These are phyloP conservation scores for Corylus avellana DNA, from an alignment of 306 rosid genomes.

Conservation along the genomic window DNA sequence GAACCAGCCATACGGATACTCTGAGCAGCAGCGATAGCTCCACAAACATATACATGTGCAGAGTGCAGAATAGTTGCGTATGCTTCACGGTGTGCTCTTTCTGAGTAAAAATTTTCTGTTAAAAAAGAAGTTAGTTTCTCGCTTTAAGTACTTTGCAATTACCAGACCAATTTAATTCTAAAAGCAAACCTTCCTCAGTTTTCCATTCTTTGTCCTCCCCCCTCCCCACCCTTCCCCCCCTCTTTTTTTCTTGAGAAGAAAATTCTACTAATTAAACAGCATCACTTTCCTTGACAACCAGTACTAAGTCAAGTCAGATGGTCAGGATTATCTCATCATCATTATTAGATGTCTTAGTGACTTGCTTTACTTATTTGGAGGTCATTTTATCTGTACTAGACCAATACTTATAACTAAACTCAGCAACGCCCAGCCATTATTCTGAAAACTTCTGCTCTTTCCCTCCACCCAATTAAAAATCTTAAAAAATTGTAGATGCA, in stretches of 20 bases:
- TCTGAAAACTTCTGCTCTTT: not conserved
- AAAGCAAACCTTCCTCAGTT: not conserved
- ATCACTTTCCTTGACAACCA: not conserved
- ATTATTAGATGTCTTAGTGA: not conserved
- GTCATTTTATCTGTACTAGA: not conserved
- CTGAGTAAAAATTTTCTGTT: constrained; percentile 67
- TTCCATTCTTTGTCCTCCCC: not conserved
- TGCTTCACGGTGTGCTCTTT: constrained; percentile 68
- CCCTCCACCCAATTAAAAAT: not conserved
- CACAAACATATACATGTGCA: constrained; percentile 80
- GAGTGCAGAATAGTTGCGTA: constrained; percentile 92
- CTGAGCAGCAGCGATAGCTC: constrained; percentile 86
- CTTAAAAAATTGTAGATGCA: too few species aligned
- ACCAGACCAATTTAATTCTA: not conserved
- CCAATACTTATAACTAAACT: not conserved
- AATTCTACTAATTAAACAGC: not conserved
- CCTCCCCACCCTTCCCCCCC: not conserved
- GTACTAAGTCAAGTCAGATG: not conserved
- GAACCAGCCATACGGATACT: constrained; percentile 92
- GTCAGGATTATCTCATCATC: not conserved
- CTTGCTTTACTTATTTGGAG: not conserved
- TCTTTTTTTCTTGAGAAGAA: not conserved
- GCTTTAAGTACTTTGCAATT: constrained; percentile 14
- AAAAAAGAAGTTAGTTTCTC: constrained; percentile 30
- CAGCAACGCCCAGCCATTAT: not conserved